Percentiles rank a stretch among this genome's conserved stretches.
phyloP scores from a whole-genome alignment of 768 basidiomycete species.

The Strobilomyces confusus region DNA sequence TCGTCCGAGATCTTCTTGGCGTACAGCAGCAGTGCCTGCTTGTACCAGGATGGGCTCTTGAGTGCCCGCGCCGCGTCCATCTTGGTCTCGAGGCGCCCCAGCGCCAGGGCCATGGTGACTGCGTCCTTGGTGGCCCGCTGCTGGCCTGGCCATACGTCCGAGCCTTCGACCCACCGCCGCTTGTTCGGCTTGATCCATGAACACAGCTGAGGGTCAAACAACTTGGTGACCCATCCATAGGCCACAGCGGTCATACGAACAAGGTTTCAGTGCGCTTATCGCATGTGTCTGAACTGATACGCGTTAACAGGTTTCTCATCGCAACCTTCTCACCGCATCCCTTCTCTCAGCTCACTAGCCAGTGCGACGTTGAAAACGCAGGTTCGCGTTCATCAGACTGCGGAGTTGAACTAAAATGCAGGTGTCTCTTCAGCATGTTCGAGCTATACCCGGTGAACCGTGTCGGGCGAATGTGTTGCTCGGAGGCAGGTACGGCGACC shows the following conservation, averaged over 20 bases:
- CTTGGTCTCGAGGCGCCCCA: constrained; percentile 86
- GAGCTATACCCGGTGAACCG: too few species aligned
- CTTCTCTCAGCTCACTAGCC: too few species aligned
- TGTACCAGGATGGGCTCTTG: constrained; percentile 82
- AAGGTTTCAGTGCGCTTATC: too few species aligned
- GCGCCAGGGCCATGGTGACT: constrained; percentile 66
- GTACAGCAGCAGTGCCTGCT: constrained; percentile 68
- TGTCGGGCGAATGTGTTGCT: too few species aligned
- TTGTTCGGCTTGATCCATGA: constrained; percentile 77
- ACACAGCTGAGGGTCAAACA: constrained; percentile 66
- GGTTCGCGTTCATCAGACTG: too few species aligned
- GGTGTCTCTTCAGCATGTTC: too few species aligned
- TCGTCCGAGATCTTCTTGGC: constrained; percentile 87
- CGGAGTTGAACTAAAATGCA: too few species aligned
- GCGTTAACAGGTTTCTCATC: too few species aligned
- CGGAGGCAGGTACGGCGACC: neutral
- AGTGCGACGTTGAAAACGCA: too few species aligned
- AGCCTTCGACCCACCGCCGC: constrained; percentile 81
- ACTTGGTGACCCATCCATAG: constrained; percentile 52
- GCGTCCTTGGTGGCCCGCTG: constrained; percentile 54
- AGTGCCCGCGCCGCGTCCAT: constrained; percentile 69
- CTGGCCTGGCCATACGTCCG: constrained; percentile 77
- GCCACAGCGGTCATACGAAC: too few species aligned
- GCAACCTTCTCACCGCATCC: too few species aligned
- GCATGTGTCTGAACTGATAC: too few species aligned